A percentile compares a stretch with the other conserved stretches of the same genome.
Evolutionary conservation across 108 stramenopile species (phyloP).

Genomic region (Skeletonema menzelii): DNA sequence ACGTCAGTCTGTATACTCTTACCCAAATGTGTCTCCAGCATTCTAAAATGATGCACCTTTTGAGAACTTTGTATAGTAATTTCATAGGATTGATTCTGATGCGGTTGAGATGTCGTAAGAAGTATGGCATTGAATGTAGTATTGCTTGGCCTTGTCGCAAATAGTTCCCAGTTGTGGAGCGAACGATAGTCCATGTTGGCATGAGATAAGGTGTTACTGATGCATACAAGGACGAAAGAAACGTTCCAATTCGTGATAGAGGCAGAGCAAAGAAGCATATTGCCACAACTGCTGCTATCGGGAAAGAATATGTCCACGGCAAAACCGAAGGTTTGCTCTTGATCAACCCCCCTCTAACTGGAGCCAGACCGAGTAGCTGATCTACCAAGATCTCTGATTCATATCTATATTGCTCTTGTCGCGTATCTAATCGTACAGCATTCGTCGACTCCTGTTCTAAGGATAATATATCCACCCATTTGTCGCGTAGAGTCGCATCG

Average conservation of each 20-base stretch:
- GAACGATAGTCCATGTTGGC: slow-evolving; percentile 1
- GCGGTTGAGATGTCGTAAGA: slow-evolving; percentile 17
- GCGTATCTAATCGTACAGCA: slow-evolving; percentile 24
- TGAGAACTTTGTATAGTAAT: slow-evolving; percentile 16
- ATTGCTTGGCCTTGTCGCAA: slow-evolving; percentile 29
- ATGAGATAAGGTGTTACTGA: slow-evolving; percentile 28
- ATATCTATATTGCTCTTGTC: slow-evolving; percentile 12
- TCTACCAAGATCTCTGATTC: slow-evolving; percentile 34
- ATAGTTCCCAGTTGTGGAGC: slow-evolving; percentile 8
- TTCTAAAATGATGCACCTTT: slow-evolving; percentile 45
- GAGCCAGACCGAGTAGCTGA: slow-evolving; percentile 22
- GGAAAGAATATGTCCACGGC: slow-evolving; percentile 25
- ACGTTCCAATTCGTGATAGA: not conserved
- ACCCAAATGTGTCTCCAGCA: slow-evolving; percentile 45
- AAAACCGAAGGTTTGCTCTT: slow-evolving; percentile 10
- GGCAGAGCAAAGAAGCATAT: slow-evolving; percentile 3
- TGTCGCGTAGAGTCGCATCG: slow-evolving; percentile 13
- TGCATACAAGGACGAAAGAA: not conserved
- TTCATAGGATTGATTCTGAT: slow-evolving; percentile 11
- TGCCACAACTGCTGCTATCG: slow-evolving; percentile 6
- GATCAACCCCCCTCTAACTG: not conserved
- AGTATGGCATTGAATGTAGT: slow-evolving; percentile 28
- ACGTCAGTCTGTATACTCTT: slow-evolving; percentile 17
- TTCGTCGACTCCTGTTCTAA: slow-evolving; percentile 2
- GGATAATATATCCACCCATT: slow-evolving; percentile 27